Percentiles rank a stretch among this genome's conserved stretches.
Evolutionary conservation across 2,329 filamentous ascomycete genomes (phyloP).

Genomic region (Aureobasidium sp.): DNA sequence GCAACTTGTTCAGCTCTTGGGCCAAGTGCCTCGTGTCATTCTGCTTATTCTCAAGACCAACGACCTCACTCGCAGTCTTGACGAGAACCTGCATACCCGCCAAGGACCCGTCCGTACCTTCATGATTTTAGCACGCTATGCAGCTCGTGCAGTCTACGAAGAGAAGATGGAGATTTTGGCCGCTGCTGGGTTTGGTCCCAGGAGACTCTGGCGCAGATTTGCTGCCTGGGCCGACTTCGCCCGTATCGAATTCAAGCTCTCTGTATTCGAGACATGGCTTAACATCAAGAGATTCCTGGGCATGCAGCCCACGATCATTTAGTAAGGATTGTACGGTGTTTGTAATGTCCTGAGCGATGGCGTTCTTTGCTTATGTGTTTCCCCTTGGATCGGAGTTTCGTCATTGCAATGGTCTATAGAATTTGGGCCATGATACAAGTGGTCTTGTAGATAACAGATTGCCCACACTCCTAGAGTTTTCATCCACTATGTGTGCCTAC

Average conservation of each 20-base stretch:
- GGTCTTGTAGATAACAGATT: not conserved
- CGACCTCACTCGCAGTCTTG: constrained; percentile 84
- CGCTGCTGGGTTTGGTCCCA: constrained; percentile 44
- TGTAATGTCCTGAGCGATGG: not conserved
- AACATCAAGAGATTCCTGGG: constrained; percentile 43
- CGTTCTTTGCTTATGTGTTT: not conserved
- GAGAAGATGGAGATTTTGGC: constrained; percentile 47
- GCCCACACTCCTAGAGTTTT: too few relatives aligned
- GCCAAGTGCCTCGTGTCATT: constrained; percentile 83
- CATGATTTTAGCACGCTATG: constrained; percentile 56
- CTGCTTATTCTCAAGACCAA: constrained; percentile 96
- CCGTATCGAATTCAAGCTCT: constrained; percentile 49
- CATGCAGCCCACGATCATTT: constrained; percentile 5
- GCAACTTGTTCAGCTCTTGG: constrained; percentile 79
- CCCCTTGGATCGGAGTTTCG: not conserved
- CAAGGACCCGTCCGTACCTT: constrained; percentile 54
- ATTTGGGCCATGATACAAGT: not conserved
- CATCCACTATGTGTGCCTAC: too few relatives aligned
- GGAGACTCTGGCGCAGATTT: constrained; percentile 44
- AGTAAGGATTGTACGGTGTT: not conserved
- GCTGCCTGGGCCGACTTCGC: constrained; percentile 45
- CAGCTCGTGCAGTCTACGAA: constrained; percentile 53
- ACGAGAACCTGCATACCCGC: constrained; percentile 77
- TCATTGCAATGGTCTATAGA: not conserved
- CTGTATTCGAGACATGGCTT: constrained; percentile 50